Percentiles rank a stretch among this genome's conserved stretches.
Conservation (phyloP, 164 flowering plant species). For the Magnolia changhungtana region DNA sequence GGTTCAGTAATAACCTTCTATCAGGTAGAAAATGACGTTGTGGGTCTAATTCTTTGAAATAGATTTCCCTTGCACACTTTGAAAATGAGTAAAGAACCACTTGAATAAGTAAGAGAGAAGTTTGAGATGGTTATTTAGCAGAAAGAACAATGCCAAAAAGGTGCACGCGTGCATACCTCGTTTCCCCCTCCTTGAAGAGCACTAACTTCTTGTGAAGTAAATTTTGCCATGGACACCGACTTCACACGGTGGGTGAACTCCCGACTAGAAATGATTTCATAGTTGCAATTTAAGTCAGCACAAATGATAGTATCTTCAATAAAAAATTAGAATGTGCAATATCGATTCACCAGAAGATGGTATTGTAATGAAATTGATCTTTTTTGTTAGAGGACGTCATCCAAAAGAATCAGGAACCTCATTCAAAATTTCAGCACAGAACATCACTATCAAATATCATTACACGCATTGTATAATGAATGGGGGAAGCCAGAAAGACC, state of each 20-base stretch:
- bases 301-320: background rate
- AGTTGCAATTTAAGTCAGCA: conserved; percentile 6
- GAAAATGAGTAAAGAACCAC: conserved; percentile 4
- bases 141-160: background rate
- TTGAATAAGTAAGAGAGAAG: background rate
- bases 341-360: background rate
- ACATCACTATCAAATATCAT: background rate
- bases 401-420: background rate
- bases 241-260: conserved; percentile 98
- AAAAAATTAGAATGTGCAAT: background rate
- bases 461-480: background rate
- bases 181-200: conserved; percentile 95
- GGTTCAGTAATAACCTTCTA: conserved; percentile 51
- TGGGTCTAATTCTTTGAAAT: conserved; percentile 84
- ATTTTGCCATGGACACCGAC: conserved; percentile 97
- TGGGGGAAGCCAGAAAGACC: background rate
- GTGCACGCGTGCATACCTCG: conserved; percentile 46
- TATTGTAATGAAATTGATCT: too few relatives aligned
- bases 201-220: conserved; percentile 83
- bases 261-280: conserved; percentile 47
- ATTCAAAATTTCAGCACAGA: background rate
- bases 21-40: conserved; percentile 76
- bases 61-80: conserved; percentile 82
- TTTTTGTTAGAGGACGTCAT: too few relatives aligned
- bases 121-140: background rate